A percentile compares a stretch with the other conserved stretches of the same genome.
Evolutionary conservation across 2,329 filamentous ascomycete species (phyloP).

Genomic region (Boeremia exigua): DNA sequence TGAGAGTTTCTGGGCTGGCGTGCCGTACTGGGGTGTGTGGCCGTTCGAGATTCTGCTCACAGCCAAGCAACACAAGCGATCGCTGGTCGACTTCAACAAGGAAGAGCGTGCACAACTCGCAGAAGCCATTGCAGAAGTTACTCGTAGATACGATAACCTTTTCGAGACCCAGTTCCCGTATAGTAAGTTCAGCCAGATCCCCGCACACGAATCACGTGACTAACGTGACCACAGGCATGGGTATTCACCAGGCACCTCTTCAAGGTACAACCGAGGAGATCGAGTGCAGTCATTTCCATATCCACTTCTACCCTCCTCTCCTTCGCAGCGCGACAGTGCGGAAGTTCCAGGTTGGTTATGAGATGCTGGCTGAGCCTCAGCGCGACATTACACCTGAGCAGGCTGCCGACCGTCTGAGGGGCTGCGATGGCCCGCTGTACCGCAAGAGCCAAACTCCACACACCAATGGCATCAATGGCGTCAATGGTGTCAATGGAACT

Average conservation of each 20-base stretch:
- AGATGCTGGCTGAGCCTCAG: constrained; percentile 97
- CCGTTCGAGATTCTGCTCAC: constrained; percentile 95
- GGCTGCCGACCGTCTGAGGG: constrained; percentile 77
- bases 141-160: constrained; percentile 91
- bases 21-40: constrained; percentile 98
- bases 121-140: constrained; percentile 85
- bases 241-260: constrained; percentile 92
- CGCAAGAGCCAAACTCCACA: constrained; percentile 60
- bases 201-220: not conserved
- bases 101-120: constrained; percentile 77
- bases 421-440: constrained; percentile 83
- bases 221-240: constrained; percentile 67
- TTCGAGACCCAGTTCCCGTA: constrained; percentile 98
- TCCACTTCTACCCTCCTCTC: constrained; percentile 97
- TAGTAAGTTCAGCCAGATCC: constrained; percentile 60
- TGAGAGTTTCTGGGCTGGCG: constrained; percentile 80
- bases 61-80: constrained; percentile 81
- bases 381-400: constrained; percentile 97
- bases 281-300: constrained; percentile 87
- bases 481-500: constrained; percentile 22
- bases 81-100: constrained; percentile 78
- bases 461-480: constrained; percentile 21
- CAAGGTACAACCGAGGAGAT: constrained; percentile 81
- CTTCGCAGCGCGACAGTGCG: constrained; percentile 90
- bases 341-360: constrained; percentile 96